Evolutionary conservation across 371 early-diverging fungal genomes (phyloP).

Genomic region (Apophysomyces variabilis): DNA sequence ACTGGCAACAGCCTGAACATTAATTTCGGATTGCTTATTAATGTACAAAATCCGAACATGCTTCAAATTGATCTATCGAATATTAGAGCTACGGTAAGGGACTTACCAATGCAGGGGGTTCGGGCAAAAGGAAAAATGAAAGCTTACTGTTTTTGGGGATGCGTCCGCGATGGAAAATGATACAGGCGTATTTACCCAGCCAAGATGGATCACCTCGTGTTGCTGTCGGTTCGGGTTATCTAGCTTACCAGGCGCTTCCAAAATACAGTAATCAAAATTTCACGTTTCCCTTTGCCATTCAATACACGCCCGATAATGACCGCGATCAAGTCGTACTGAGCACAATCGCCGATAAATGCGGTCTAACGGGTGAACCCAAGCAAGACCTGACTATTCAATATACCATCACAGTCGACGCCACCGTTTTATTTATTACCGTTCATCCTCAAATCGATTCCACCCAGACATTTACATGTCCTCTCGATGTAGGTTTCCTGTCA

Average conservation of each 20-base stretch:
- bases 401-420: conserved; percentile 36
- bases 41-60: conserved; percentile 46
- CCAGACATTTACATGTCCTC: conserved; percentile 46
- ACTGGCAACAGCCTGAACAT: conserved; percentile 32
- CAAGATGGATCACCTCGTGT: conserved; percentile 26
- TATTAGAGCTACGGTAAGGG: conserved; percentile 42
- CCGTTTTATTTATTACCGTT: conserved; percentile 43
- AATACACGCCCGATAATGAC: conserved; percentile 42
- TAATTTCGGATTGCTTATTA: conserved; percentile 42
- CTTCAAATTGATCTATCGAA: conserved; percentile 38
- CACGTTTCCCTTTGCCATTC: conserved; percentile 51
- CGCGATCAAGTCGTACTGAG: conserved; percentile 44
- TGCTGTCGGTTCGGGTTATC: conserved; percentile 49
- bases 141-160: background rate
- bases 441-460: conserved; percentile 39
- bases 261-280: conserved; percentile 43
- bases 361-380: conserved; percentile 33
- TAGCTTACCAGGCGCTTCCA: conserved; percentile 45
- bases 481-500: conserved; percentile 28
- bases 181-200: conserved; percentile 52
- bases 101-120: background rate
- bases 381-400: conserved; percentile 42
- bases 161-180: background rate
- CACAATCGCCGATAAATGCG: conserved; percentile 53
- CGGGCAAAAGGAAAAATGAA: background rate